Evolutionary conservation across 257 asterid genomes (phyloP).

Genomic region (Catharanthus roseus): DNA sequence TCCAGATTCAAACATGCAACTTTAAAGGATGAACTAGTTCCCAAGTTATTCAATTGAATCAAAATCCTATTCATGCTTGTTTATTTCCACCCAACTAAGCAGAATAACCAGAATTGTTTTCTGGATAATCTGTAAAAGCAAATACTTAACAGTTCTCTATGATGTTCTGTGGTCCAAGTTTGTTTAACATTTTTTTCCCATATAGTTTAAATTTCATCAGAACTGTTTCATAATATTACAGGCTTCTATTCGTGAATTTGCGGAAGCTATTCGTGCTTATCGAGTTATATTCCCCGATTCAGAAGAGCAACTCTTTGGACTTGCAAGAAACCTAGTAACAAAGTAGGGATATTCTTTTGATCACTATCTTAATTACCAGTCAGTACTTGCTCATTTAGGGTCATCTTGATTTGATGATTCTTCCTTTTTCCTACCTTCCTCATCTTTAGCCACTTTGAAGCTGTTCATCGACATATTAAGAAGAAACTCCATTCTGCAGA

Average conservation of each 20-base stretch:
- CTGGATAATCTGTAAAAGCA: not conserved
- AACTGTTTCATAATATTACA: constrained; percentile 23
- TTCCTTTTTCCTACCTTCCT: constrained; percentile 4
- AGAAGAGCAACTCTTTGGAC: constrained; percentile 77
- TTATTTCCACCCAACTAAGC: not conserved
- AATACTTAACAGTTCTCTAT: not conserved
- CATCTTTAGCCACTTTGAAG: constrained; percentile 76
- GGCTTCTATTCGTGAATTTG: constrained; percentile 88
- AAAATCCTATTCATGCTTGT: not conserved
- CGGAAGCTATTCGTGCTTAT: constrained; percentile 93
- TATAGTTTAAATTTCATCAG: not conserved
- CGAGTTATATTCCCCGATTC: constrained; percentile 84
- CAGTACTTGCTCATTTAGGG: not conserved
- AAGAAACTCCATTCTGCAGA: constrained; percentile 52
- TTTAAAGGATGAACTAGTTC: not conserved
- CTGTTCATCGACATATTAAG: constrained; percentile 55
- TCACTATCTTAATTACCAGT: not conserved
- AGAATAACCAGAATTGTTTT: not conserved
- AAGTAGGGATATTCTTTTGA: constrained; percentile 35
- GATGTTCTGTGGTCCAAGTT: not conserved
- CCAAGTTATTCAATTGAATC: not conserved
- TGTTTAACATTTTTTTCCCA: not conserved
- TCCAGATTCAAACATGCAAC: not conserved
- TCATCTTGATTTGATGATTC: not conserved
- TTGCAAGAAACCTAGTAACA: constrained; percentile 64